Evolutionary conservation across 2,329 filamentous ascomycete genomes (phyloP), one percentile per base, ranked within the genome.

Genomic region (Lasiodiplodia sp.): DNA sequence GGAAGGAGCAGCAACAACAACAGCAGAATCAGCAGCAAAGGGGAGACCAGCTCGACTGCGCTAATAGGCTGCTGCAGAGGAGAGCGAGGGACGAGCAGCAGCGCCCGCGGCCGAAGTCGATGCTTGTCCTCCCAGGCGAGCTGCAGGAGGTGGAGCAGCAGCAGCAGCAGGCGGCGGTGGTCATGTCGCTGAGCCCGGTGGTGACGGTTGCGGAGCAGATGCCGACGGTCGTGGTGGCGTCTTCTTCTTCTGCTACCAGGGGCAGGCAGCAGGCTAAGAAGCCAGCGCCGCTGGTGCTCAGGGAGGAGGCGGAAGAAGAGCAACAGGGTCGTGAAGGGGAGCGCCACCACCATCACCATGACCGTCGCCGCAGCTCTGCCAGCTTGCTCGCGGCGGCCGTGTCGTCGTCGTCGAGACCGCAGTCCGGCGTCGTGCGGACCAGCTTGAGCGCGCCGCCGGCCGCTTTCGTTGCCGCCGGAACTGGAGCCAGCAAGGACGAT

Each of bases 171-270:
- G 6, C 0, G 40, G 6, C 10, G 28, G 18, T 1, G 31, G 23
- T 23, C 6, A n/a, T 57, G 55, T n/a, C 31, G 51, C 11, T 21
- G 31, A 57, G 31, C n/a, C 77, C 77, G 12, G 72, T 75, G n/a
- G 77, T 77, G 74, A 73, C 77, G 10, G 74, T 79, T 3, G 77
- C 77, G 3, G 78, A 79, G 67, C 72, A 78, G 56, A 72, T 75
- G 18, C 66, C 40, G 14, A 40, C 38, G 12, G 12, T 1, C 38
- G 38, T 2, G 0, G 38, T 7, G 18, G 18, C 4, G 16, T 10
- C 7, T 3, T 4, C 31, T 7, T 23, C 25, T 12, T 31, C 34
- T 12, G 25, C 76, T 76, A 10, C 71, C 10, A 73, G 78, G 5
- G 77, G 77, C 1, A 77, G 79, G 67, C 72, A 75, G 18, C 66